These are phyloP conservation scores for Panicum virgatum DNA, from an alignment of 202 grass and related monocot species.

Conservation along the genomic window DNA sequence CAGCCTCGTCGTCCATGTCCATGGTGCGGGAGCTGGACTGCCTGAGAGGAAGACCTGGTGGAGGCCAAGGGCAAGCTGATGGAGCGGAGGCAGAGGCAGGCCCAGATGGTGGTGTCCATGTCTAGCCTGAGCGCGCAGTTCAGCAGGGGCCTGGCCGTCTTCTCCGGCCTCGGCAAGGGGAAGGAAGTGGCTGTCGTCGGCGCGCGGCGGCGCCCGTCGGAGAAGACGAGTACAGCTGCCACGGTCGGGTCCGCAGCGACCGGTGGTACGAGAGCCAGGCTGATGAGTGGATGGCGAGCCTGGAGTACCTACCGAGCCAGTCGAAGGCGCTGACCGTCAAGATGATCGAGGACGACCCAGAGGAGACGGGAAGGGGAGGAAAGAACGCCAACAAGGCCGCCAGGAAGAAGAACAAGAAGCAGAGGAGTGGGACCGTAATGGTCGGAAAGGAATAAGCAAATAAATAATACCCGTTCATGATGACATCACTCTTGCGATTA, in stretches of 20 bases:
- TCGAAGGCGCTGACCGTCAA: constrained; percentile 71
- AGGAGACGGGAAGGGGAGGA: constrained; percentile 43
- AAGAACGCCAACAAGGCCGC: constrained; percentile 41
- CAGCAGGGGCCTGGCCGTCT: constrained; percentile 47
- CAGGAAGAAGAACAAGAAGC: constrained; percentile 33
- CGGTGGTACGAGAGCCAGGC: constrained; percentile 54
- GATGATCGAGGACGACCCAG: constrained; percentile 57
- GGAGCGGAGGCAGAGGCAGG: constrained; percentile 71
- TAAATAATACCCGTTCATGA: too few species aligned
- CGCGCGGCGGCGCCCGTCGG: neutral
- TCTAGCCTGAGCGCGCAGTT: constrained; percentile 67
- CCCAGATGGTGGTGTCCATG: constrained; percentile 58
- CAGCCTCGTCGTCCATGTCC: constrained; percentile 1
- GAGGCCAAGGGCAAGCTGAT: constrained; percentile 65
- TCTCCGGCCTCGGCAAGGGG: too few species aligned
- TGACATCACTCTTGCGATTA: too few species aligned
- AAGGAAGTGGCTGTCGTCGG: constrained; percentile 47
- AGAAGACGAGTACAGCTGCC: constrained; percentile 7
- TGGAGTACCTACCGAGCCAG: constrained; percentile 80
- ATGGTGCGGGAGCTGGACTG: constrained; percentile 34
- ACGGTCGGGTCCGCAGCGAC: constrained; percentile 50
- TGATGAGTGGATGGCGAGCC: constrained; percentile 49
- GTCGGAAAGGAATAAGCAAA: too few species aligned
- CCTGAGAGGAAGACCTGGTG: constrained; percentile 62
- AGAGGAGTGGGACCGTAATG: constrained; percentile 54